Conservation (phyloP, 2,329 filamentous ascomycete species). For the Talaromyces pinophilus region DNA sequence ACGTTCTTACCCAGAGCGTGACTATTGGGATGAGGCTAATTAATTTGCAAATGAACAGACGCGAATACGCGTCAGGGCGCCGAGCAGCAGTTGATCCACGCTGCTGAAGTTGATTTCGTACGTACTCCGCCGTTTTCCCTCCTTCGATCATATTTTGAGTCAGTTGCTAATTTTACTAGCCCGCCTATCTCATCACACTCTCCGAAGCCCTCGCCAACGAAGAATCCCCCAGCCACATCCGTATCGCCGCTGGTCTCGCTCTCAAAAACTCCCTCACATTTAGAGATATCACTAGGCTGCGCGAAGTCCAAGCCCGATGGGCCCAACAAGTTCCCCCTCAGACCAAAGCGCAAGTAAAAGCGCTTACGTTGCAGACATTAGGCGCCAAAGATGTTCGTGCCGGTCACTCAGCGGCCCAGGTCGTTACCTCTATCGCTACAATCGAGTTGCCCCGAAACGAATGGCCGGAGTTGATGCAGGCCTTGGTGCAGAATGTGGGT, state of each 20-base stretch:
- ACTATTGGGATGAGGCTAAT: conserved; percentile 10
- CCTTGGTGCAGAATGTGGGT: conserved; percentile 89
- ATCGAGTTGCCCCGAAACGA: conserved; percentile 92
- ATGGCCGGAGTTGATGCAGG: conserved; percentile 89
- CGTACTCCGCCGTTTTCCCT: conserved; percentile 35
- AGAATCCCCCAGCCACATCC: conserved; percentile 75
- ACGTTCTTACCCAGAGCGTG: not conserved
- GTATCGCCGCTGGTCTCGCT: conserved; percentile 91
- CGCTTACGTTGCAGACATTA: conserved; percentile 84
- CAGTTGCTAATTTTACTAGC: conserved; percentile 54
- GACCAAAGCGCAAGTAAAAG: conserved; percentile 85
- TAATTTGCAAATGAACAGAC: conserved; percentile 58
- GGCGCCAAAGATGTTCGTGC: conserved; percentile 76
- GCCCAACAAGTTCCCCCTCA: conserved; percentile 75
- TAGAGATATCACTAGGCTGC: conserved; percentile 82
- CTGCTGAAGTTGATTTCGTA: conserved; percentile 95
- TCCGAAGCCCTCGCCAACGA: conserved; percentile 95
- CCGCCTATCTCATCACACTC: conserved; percentile 88
- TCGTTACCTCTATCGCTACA: conserved; percentile 89
- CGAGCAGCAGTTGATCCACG: conserved; percentile 90
- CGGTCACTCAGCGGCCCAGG: conserved; percentile 86
- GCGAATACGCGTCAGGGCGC: conserved; percentile 84
- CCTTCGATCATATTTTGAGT: not conserved
- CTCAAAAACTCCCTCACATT: conserved; percentile 98
- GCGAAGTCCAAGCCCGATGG: conserved; percentile 93